phyloP scores from a whole-genome alignment of 208 protist genomes.

The Wallacemonas collosoma region DNA sequence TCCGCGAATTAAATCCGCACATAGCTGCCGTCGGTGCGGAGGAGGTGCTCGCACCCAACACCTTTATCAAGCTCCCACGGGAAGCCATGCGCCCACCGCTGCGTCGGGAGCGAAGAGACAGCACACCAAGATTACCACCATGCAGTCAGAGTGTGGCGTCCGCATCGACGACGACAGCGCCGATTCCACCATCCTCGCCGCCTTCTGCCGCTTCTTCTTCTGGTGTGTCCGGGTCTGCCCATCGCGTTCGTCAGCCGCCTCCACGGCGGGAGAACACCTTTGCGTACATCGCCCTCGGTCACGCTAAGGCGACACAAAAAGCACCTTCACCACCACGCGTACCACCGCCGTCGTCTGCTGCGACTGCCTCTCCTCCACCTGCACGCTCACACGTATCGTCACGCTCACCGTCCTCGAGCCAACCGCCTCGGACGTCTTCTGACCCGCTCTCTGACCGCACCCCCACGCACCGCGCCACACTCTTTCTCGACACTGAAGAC shows the following conservation, averaged over 20 bases:
- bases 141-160: too few species aligned
- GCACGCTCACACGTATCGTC: too few species aligned
- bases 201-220: too few species aligned
- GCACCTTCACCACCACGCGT: not conserved
- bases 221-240: too few species aligned
- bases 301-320: not conserved
- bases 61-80: conserved; percentile 48
- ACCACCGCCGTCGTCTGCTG: too few species aligned
- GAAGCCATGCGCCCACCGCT: not conserved
- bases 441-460: not conserved
- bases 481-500: not conserved
- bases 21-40: conserved; percentile 26
- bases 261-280: not conserved
- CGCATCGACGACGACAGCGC: too few species aligned
- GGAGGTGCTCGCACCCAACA: conserved; percentile 46
- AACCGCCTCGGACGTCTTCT: not conserved
- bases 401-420: too few species aligned
- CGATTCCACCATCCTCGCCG: too few species aligned
- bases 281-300: not conserved
- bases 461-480: not conserved
- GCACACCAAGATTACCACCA: too few species aligned
- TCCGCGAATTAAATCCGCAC: conserved; percentile 55
- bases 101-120: conserved; percentile 6
- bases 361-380: too few species aligned
- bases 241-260: too few species aligned